Evolutionary conservation across 129 eudicot genomes (phyloP), one percentile per base, ranked within the genome.

Genomic region (Escallonia rubra): DNA sequence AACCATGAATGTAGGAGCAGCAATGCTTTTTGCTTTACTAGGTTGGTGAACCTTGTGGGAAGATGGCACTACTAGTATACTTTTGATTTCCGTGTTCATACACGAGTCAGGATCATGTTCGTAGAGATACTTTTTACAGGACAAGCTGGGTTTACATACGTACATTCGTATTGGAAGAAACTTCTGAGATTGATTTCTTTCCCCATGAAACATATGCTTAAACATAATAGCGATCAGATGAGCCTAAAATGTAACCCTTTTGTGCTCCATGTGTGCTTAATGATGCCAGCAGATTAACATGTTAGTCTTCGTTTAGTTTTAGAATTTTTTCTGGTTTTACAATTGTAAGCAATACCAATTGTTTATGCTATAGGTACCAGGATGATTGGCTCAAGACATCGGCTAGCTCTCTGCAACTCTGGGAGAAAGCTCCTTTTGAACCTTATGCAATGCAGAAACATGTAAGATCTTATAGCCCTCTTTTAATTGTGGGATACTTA

Each of bases 371-470:
- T 76, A 94, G 99, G 79, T 94, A 94, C 76, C 99, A 94, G 78
- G 99, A 94, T 85, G 99, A 94, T 81, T 94, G 99, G 99, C 89
- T 94, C 11, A 94, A 90, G 82, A 87, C 87, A 55, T 83, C 99
- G 45, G 87, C 97, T 0, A 83, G 81, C 81, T 84, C 96, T 64
- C 84, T 94, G 50, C 97, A 94, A 54, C 75, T 78, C 62, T 94
- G 99, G 99, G 99, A 94, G 62, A 94, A 94, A 81, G 99, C 96
- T 67, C 99, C 99, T 68, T 72, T 94, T 75, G 99, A 94, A 79
- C 99, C 99, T 15, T 94, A 94, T 58, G 99, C 99, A 41, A 80
- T 82, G 74, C 93, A 84, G 67, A 94, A 94, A 78, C 88, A 87
- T 61, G 99, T 94, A 76, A 84, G 92, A 59, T 71, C 13, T 43